Conservation (phyloP, 257 asterid genomes). For the Solanum pinnatisectum region DNA sequence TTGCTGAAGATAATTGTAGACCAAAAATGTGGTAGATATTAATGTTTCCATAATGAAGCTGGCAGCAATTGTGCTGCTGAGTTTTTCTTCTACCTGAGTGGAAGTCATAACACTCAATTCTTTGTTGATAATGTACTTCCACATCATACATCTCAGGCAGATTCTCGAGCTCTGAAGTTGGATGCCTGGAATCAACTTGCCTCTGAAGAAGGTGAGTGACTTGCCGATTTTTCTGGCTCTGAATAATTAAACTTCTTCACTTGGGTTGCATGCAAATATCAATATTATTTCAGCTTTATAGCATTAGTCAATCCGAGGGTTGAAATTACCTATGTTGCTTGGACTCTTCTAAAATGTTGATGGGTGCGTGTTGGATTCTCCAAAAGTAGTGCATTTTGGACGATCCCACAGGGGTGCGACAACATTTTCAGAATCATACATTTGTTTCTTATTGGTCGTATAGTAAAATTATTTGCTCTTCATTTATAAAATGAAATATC, state of each 20-base stretch:
- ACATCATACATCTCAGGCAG: constrained; percentile 45
- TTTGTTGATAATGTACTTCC: background rate
- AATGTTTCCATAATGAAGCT: background rate
- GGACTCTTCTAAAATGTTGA: background rate
- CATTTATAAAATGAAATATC: background rate
- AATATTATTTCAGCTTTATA: background rate
- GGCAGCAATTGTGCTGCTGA: background rate
- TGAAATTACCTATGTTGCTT: background rate
- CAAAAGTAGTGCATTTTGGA: background rate
- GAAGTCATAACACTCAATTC: background rate
- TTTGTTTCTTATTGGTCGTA: background rate
- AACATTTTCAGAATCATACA: background rate
- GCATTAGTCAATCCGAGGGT: background rate
- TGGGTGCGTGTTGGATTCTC: background rate
- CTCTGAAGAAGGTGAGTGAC: constrained; percentile 64
- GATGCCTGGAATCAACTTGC: constrained; percentile 91
- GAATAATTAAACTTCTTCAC: background rate
- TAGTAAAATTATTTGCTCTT: background rate
- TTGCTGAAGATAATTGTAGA: background rate
- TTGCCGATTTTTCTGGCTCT: background rate
- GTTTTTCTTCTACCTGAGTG: background rate
- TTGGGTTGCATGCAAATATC: background rate
- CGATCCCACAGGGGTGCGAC: background rate
- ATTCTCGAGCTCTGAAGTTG: constrained; percentile 61
- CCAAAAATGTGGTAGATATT: background rate